Base-by-base conservation (phyloP, 164 flowering plant species). In the Buxus sempervirens region DNA sequence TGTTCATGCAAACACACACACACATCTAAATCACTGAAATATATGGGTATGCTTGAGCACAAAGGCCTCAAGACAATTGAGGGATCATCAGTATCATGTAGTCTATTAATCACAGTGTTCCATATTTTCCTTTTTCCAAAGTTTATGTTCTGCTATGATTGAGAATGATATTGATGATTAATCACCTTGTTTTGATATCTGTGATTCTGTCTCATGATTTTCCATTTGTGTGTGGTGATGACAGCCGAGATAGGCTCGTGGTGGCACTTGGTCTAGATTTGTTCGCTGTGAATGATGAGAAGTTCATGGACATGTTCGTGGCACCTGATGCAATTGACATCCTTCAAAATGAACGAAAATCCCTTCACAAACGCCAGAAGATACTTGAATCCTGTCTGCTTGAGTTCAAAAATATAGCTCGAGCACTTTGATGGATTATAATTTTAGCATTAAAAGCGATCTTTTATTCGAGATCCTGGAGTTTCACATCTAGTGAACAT, bases 281-380 rank as follows among this genome's bases (percentile, higher is more conserved):
- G 72, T 95, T 95, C 74, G 99, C 95, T 10, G 99, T 92, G 15
- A 82, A 90, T 58, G 94, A 95, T 69, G 97, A 89, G 69, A 90
- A 79, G 67, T 95, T 95, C 82, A 92, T 89, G 98, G 98, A 92
- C 82, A 90, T 92, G 99, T 95, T 95, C 74, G 94, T 90, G 63
- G 89, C 90, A 32, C 98, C 98, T 22, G 96, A 88, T 20, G 91
- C 98, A 19, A 82, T 92, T 54, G 94, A 88, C 67, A 71, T 82
- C 25, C 96, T 95, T 57, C 83, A 87, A 65, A 82, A 77, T 49
- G 98, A 95, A 71, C 70, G 82, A 6, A 88, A 86, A 66, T 87
- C 93, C n/a, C 90, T 95, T 41, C 91, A 83, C 69, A 95, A 92
- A 70, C 94, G 98, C 19, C 98, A 92, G 76, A 92, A 90, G 82